A percentile compares a stretch with the other conserved stretches of the same genome.
These are phyloP conservation scores for Primulina eburnea DNA, from an alignment of 257 asterid species.

Conservation along the genomic window DNA sequence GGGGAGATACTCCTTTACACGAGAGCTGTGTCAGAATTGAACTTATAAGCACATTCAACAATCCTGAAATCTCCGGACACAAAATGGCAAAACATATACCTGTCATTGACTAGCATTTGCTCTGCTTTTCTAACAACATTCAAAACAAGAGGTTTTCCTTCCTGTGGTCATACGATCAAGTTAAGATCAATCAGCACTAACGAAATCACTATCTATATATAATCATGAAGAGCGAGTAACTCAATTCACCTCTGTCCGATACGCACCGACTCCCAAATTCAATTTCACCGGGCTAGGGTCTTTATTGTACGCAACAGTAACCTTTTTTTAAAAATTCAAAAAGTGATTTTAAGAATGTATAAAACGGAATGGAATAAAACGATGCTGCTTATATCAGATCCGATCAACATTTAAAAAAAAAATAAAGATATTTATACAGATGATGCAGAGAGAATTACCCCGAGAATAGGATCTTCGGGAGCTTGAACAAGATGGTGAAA, in stretches of 20 bases:
- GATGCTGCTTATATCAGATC: background rate
- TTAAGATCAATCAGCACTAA: constrained; percentile 1
- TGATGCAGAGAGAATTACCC: constrained; percentile 45
- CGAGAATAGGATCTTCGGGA: constrained; percentile 98
- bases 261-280: constrained; percentile 99
- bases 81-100: constrained; percentile 36
- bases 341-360: background rate
- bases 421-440: background rate
- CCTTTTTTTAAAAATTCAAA: constrained; percentile 37
- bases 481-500: constrained; percentile 71
- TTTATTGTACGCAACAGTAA: constrained; percentile 86
- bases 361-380: background rate
- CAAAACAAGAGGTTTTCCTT: constrained; percentile 95
- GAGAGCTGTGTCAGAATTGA: constrained; percentile 51
- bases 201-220: background rate
- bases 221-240: constrained; percentile 15
- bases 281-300: constrained; percentile 83
- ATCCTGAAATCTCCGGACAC: constrained; percentile 12
- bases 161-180: constrained; percentile 42
- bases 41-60: constrained; percentile 20
- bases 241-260: constrained; percentile 82
- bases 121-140: constrained; percentile 92
- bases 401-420: background rate
- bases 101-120: constrained; percentile 68
- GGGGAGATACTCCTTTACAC: constrained; percentile 89